Percentiles rank a stretch among this genome's conserved stretches.
Evolutionary conservation across 1,284 basidiomycete genomes (phyloP).

Genomic region (Heterobasidion parviporum): DNA sequence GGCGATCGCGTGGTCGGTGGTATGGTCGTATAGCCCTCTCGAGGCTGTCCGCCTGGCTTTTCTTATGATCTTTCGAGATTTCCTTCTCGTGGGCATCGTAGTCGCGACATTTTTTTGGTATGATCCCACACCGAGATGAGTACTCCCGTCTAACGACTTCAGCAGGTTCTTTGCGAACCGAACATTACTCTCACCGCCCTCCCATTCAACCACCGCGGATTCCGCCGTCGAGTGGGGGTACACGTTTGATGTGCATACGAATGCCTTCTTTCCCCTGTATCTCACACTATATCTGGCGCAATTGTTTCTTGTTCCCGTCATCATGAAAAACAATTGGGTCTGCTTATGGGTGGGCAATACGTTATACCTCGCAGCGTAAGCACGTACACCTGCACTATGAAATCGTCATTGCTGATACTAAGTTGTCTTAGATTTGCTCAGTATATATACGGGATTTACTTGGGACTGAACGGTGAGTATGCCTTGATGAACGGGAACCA

Average conservation of each 20-base stretch:
- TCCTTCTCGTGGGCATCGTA: conserved; percentile 68
- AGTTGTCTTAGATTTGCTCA: conserved; percentile 57
- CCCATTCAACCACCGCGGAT: conserved; percentile 65
- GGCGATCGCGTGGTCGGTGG: conserved; percentile 77
- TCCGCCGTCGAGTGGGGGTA: conserved; percentile 85
- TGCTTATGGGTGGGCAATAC: conserved; percentile 91
- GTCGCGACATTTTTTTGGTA: conserved; percentile 75
- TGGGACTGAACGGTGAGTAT: conserved; percentile 70
- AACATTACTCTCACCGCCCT: conserved; percentile 62
- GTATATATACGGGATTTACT: conserved; percentile 86
- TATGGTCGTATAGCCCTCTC: conserved; percentile 59
- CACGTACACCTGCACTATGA: conserved; percentile 11
- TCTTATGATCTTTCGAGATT: conserved; percentile 84
- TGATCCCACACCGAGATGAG: conserved; percentile 12
- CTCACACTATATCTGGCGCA: conserved; percentile 83
- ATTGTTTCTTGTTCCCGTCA: conserved; percentile 74
- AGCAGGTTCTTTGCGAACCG: conserved; percentile 65
- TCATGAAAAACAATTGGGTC: conserved; percentile 82
- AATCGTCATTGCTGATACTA: not conserved
- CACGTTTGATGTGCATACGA: conserved; percentile 92
- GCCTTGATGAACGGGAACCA: not conserved
- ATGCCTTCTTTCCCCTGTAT: conserved; percentile 90
- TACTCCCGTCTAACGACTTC: not conserved
- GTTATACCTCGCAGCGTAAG: conserved; percentile 78
- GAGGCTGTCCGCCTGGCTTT: conserved; percentile 58